A percentile compares a stretch with the other conserved stretches of the same genome.
phyloP scores from a whole-genome alignment of 495 filamentous ascomycete species.

The Pyronema omphalodes region DNA sequence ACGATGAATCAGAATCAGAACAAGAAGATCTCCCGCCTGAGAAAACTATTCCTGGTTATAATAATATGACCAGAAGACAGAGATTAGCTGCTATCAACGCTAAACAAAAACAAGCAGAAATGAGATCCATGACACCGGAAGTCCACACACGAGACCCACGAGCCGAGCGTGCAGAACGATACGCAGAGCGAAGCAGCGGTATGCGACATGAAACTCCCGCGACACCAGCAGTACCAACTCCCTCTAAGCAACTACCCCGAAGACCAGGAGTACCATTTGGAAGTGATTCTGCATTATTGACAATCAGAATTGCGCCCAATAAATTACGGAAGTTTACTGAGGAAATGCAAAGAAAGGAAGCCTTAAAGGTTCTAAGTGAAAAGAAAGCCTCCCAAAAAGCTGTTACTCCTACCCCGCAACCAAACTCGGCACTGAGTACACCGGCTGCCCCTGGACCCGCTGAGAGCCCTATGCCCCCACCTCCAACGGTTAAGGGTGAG shows the following conservation, averaged over 20 bases:
- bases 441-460: too few species aligned
- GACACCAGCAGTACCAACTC: background rate
- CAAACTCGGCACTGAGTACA: too few species aligned
- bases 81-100: slow-evolving; percentile 44
- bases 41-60: slow-evolving; percentile 68
- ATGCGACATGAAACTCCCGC: slow-evolving; percentile 39
- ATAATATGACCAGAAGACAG: slow-evolving; percentile 59
- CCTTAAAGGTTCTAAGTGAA: slow-evolving; percentile 16
- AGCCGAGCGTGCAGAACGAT: slow-evolving; percentile 39
- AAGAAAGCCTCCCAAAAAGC: slow-evolving; percentile 31
- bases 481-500: slow-evolving; percentile 4
- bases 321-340: slow-evolving; percentile 41
- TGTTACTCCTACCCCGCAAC: slow-evolving; percentile 1
- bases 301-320: slow-evolving; percentile 48
- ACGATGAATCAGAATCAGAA: slow-evolving; percentile 71
- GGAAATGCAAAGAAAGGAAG: slow-evolving; percentile 27
- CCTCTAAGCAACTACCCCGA: slow-evolving; percentile 2
- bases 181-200: slow-evolving; percentile 40
- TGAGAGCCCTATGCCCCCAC: too few species aligned
- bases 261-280: slow-evolving; percentile 15
- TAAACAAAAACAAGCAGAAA: slow-evolving; percentile 2
- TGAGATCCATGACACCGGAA: slow-evolving; percentile 77
- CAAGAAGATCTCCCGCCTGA: slow-evolving; percentile 74
- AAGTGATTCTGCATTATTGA: slow-evolving; percentile 36
- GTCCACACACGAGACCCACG: slow-evolving; percentile 27